Evolutionary conservation across 192 early-diverging fungal genomes (phyloP).

Genomic region (Rhizoclosmatium sp.): DNA sequence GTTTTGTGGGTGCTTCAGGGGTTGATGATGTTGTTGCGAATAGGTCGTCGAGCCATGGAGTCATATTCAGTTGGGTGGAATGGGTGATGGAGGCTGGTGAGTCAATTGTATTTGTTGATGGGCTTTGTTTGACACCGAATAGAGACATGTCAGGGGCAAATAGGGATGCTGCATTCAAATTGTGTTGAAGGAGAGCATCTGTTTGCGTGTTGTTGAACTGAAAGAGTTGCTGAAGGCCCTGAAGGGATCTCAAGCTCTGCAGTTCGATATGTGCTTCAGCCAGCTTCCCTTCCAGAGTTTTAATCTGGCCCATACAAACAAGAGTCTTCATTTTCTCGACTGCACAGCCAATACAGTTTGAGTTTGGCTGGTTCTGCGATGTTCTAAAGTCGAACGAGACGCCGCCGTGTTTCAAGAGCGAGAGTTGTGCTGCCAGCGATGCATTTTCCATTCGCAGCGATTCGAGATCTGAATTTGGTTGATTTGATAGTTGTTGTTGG

Average conservation of each 20-base stretch:
- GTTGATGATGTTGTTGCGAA: neutral
- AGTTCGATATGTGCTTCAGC: neutral
- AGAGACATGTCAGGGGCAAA: neutral
- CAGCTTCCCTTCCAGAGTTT: neutral
- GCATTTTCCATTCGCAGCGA: neutral
- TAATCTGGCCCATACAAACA: neutral
- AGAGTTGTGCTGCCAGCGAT: neutral
- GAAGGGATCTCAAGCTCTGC: neutral
- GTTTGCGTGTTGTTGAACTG: neutral
- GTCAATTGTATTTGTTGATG: neutral
- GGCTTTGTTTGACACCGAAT: neutral
- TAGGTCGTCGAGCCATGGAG: neutral
- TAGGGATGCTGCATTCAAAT: neutral
- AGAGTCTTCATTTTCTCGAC: neutral
- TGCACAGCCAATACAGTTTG: neutral
- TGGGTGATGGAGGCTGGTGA: neutral
- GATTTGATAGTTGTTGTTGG: neutral
- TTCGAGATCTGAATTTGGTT: neutral
- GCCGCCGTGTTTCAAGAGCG: neutral
- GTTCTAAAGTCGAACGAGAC: constrained; percentile 1
- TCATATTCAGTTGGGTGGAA: neutral
- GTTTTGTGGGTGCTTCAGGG: neutral
- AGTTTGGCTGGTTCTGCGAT: neutral
- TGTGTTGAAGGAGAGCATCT: neutral
- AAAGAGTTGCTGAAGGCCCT: neutral